Evolutionary conservation across 2,329 filamentous ascomycete species (phyloP).

Genomic region (Trichoderma atroviride): DNA sequence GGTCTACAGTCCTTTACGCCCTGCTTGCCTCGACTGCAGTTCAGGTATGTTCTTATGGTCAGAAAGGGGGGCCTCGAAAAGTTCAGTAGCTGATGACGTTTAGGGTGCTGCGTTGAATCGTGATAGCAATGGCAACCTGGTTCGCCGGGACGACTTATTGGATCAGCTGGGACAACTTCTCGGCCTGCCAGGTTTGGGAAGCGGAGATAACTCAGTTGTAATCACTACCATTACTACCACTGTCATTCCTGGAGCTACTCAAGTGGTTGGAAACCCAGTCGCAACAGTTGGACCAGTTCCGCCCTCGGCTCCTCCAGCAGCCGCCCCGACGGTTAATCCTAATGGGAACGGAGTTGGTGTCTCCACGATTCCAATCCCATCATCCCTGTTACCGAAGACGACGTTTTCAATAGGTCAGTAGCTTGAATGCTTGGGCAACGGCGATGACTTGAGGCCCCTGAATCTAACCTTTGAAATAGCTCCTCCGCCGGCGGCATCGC

Average conservation of each 20-base stretch:
- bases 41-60: slow-evolving; percentile 27
- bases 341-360: slow-evolving; percentile 37
- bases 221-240: slow-evolving; percentile 11
- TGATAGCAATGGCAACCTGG: slow-evolving; percentile 12
- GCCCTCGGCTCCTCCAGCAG: not conserved
- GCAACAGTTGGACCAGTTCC: not conserved
- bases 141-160: slow-evolving; percentile 19
- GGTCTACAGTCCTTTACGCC: slow-evolving; percentile 28
- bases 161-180: slow-evolving; percentile 27
- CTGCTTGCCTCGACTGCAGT: slow-evolving; percentile 29
- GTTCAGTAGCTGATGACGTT: not conserved
- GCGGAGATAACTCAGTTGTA: not conserved
- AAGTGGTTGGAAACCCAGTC: not conserved
- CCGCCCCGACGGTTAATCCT: slow-evolving; percentile 24
- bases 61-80: not conserved
- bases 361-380: slow-evolving; percentile 36
- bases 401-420: slow-evolving; percentile 31
- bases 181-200: slow-evolving; percentile 21
- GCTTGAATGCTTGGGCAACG: not conserved
- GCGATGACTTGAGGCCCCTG: not conserved
- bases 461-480: not conserved
- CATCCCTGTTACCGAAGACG: slow-evolving; percentile 36
- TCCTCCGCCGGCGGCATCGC: slow-evolving; percentile 10
- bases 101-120: slow-evolving; percentile 23
- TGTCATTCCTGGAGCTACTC: slow-evolving; percentile 8